Evolutionary conservation across 129 eudicot genomes (phyloP), one percentile per base, ranked within the genome.

Genomic region (Flaveria linearis): DNA sequence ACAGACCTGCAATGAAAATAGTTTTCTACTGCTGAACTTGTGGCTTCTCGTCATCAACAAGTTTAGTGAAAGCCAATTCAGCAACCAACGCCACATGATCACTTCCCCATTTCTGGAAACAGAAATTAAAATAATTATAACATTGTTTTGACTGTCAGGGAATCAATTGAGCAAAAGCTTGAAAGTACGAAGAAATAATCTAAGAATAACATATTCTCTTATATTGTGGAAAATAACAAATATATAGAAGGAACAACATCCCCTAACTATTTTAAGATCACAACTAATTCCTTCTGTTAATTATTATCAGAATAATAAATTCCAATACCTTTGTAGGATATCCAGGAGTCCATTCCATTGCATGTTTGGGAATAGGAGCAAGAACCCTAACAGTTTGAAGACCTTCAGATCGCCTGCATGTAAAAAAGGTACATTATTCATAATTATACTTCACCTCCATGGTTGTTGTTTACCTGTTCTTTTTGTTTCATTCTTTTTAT

Each of bases 91-190:
- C 98, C 75, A 93, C 75, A 86, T 93, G 97, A 77, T 88, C 98
- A 73, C 97, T 93, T 78, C 98, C 98, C 98, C 98, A 93, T 93
- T 88, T 93, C 98, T 93, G 96, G 26, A 80, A 72, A 76, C 6
- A 70, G 14, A 36, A 23, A 3, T 17, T 10, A 18, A 30, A 28
- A 63, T 15, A 46, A 57, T 14, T 28, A 15, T 33, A 76, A 61
- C 28, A 14, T 51, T 53, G 28, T 55, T 42, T 68, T 1, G 16
- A 68, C 33, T 4, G 13, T 30, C 12, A 12, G 50, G 41, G 51
- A 12, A 76, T 49, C 42, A 46, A 51, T 33, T 39, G 67, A 65
- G 61, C 51, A 42, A 50, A 76, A 64, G n/a, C 41, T 20, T 39
- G 7, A 61, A 74, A 25, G 39, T 10, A 23, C n/a, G 7, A 26